A percentile compares a stretch with the other conserved stretches of the same genome.
These are phyloP conservation scores for Termitomyces sp. DNA, from an alignment of 1,284 basidiomycete species.

Conservation along the genomic window DNA sequence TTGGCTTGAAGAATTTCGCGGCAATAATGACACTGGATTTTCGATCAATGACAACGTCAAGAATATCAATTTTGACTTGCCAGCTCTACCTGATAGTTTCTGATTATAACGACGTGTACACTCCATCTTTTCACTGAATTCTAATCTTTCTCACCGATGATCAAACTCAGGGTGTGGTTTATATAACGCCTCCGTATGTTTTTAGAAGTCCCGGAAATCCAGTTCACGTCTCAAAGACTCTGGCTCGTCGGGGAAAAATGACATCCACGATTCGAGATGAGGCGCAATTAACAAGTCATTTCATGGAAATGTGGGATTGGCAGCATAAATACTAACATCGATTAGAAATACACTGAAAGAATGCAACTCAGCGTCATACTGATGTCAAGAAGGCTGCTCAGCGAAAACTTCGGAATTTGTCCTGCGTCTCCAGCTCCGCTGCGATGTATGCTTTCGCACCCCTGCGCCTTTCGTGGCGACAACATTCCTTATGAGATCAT, in stretches of 20 bases:
- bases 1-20: not conserved
- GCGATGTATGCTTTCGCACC: slow-evolving; percentile 53
- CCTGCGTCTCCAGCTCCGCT: slow-evolving; percentile 41
- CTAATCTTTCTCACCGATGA: too few species aligned
- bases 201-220: too few species aligned
- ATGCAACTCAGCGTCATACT: not conserved
- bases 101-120: not conserved
- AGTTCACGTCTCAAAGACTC: too few species aligned
- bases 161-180: too few species aligned
- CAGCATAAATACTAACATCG: too few species aligned
- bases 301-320: too few species aligned
- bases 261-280: too few species aligned
- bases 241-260: too few species aligned
- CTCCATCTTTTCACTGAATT: too few species aligned
- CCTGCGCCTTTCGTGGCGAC: slow-evolving; percentile 38
- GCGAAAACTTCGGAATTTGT: slow-evolving; percentile 45
- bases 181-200: too few species aligned
- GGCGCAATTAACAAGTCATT: too few species aligned
- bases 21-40: not conserved
- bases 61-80: not conserved
- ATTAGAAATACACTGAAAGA: too few species aligned
- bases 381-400: slow-evolving; percentile 34
- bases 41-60: rapidly evolving
- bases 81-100: not conserved
- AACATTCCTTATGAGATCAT: slow-evolving; percentile 32